Conservation (phyloP, 2,329 filamentous ascomycete species). For the Venturia asperata region DNA sequence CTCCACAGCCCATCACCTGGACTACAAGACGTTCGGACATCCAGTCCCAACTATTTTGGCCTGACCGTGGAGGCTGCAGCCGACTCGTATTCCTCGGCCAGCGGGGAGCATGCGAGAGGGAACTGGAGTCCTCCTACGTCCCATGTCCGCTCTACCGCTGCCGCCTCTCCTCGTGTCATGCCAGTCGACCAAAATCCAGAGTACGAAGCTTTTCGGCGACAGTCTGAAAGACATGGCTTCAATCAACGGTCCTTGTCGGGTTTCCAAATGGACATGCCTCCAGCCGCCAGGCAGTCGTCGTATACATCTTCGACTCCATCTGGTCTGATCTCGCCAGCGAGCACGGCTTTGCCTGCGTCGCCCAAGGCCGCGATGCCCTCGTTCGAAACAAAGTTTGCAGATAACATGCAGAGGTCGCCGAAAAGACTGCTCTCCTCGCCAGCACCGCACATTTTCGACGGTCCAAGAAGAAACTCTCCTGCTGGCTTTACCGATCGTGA, state of each 20-base stretch:
- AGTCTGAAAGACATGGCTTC: slow-evolving; percentile 49
- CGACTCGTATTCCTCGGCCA: slow-evolving; percentile 56
- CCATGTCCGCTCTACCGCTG: slow-evolving; percentile 62
- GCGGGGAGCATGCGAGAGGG: slow-evolving; percentile 53
- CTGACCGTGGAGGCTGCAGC: slow-evolving; percentile 57
- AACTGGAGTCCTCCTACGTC: slow-evolving; percentile 71
- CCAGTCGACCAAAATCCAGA: slow-evolving; percentile 70
- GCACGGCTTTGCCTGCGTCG: slow-evolving; percentile 14
- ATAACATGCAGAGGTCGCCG: slow-evolving; percentile 35
- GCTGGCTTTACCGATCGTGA: slow-evolving; percentile 35
- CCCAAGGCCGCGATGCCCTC: slow-evolving; percentile 9
- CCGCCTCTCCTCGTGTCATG: slow-evolving; percentile 60
- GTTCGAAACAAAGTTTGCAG: slow-evolving; percentile 9
- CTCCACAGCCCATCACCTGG: slow-evolving; percentile 2
- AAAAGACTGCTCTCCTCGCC: slow-evolving; percentile 42
- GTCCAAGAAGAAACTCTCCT: slow-evolving; percentile 42
- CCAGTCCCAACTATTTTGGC: slow-evolving; percentile 82
- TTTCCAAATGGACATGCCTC: slow-evolving; percentile 5
- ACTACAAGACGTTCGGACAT: not conserved
- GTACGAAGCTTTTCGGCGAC: slow-evolving; percentile 71
- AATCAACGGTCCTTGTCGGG: slow-evolving; percentile 2
- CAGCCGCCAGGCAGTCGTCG: not conserved
- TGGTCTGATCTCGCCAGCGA: slow-evolving; percentile 6
- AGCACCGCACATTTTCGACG: slow-evolving; percentile 35
- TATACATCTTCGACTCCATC: not conserved